phyloP scores from a whole-genome alignment of 2,329 filamentous ascomycete genomes.

The Pseudogymnoascus sp. region DNA sequence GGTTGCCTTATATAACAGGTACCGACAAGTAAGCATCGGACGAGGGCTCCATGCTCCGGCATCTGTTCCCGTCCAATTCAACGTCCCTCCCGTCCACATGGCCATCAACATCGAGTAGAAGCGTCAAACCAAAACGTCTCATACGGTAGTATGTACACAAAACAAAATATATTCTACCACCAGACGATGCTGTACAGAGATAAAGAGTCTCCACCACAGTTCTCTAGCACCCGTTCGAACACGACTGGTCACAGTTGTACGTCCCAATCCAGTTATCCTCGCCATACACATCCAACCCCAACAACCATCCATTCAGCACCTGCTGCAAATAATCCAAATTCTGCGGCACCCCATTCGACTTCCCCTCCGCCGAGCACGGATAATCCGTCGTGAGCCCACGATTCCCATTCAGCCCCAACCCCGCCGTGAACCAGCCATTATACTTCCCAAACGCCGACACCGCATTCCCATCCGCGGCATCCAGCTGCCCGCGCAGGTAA shows the following conservation, averaged over 20 bases:
- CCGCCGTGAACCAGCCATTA: constrained; percentile 31
- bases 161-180: not conserved
- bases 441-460: constrained; percentile 29
- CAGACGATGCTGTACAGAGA: not conserved
- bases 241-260: not conserved
- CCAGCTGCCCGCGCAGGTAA: constrained; percentile 23
- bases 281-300: constrained; percentile 23
- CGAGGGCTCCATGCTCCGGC: not conserved
- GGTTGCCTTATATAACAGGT: not conserved
- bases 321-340: constrained; percentile 32
- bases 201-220: not conserved
- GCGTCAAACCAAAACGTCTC: not conserved
- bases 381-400: constrained; percentile 25
- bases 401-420: constrained; percentile 24
- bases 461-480: constrained; percentile 24
- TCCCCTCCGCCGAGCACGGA: constrained; percentile 25
- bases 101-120: not conserved
- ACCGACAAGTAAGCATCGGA: not conserved
- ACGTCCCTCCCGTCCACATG: not conserved
- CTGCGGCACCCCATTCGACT: constrained; percentile 26
- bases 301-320: constrained; percentile 31
- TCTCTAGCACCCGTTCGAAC: not conserved
- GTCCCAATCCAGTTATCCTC: constrained; percentile 6
- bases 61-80: not conserved
- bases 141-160: not conserved